Conservation (phyloP, 768 basidiomycete species). For the Suillus plorans region DNA sequence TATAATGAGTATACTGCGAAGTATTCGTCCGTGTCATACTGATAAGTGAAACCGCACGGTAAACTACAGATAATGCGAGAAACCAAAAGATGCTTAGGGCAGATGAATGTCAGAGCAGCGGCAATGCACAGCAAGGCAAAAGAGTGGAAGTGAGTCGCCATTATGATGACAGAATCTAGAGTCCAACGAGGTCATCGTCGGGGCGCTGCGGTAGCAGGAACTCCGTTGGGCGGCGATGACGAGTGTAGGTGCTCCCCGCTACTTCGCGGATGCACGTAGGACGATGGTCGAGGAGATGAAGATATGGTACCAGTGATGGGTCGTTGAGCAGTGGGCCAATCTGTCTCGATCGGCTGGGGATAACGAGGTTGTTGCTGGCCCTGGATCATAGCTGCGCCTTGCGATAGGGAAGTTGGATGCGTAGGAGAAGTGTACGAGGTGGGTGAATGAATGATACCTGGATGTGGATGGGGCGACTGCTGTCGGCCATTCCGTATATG, state of each 20-base stretch:
- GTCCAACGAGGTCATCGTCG: slow-evolving; percentile 29
- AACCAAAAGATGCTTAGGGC: slow-evolving; percentile 30
- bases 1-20: slow-evolving; percentile 61
- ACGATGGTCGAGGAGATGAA: slow-evolving; percentile 48
- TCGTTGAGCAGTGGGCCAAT: slow-evolving; percentile 37
- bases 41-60: slow-evolving; percentile 46
- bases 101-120: slow-evolving; percentile 28
- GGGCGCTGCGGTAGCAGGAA: slow-evolving; percentile 49
- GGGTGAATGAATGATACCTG: slow-evolving; percentile 39
- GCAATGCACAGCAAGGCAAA: slow-evolving; percentile 24
- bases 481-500: slow-evolving; percentile 39
- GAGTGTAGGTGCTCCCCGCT: slow-evolving; percentile 44
- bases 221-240: slow-evolving; percentile 41
- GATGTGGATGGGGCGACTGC: slow-evolving; percentile 41
- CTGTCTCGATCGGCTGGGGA: slow-evolving; percentile 46
- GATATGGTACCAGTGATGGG: slow-evolving; percentile 34
- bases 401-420: slow-evolving; percentile 46
- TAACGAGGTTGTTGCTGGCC: slow-evolving; percentile 39
- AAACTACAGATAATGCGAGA: slow-evolving; percentile 63
- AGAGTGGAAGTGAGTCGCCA: slow-evolving; percentile 13
- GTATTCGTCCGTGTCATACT: slow-evolving; percentile 61
- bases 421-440: slow-evolving; percentile 45
- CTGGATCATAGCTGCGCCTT: slow-evolving; percentile 44
- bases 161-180: slow-evolving; percentile 7
- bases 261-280: slow-evolving; percentile 46